Evolutionary conservation across 202 grass and related monocot genomes (phyloP).

Genomic region (Hordeum pubiflorum): DNA sequence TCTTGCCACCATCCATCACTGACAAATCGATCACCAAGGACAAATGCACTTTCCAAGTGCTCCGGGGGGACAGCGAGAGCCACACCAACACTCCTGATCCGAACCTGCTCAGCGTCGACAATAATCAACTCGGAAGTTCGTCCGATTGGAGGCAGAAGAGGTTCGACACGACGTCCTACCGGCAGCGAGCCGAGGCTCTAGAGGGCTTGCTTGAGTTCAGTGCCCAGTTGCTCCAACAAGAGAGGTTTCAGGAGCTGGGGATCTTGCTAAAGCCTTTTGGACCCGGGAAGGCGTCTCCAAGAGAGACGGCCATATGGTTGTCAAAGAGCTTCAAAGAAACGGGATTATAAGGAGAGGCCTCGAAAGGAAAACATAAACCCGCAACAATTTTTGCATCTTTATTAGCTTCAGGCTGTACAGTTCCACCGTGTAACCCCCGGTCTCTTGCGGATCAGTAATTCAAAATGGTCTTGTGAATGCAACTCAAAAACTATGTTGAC

Average conservation of each 20-base stretch:
- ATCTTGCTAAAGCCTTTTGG: slow-evolving; percentile 83
- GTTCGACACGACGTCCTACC: slow-evolving; percentile 66
- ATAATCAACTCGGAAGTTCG: slow-evolving; percentile 36
- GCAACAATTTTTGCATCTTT: slow-evolving; percentile 2
- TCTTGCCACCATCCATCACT: slow-evolving; percentile 7
- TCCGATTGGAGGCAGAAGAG: slow-evolving; percentile 59
- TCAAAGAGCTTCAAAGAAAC: slow-evolving; percentile 81
- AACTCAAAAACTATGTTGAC: neutral
- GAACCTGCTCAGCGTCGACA: slow-evolving; percentile 27
- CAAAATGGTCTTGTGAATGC: neutral
- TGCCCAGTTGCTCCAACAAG: slow-evolving; percentile 75
- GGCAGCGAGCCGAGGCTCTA: slow-evolving; percentile 78
- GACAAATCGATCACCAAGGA: slow-evolving; percentile 87
- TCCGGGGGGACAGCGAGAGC: slow-evolving; percentile 24
- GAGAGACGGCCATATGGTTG: slow-evolving; percentile 94
- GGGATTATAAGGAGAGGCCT: slow-evolving; percentile 24
- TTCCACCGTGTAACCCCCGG: neutral
- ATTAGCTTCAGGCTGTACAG: slow-evolving; percentile 38
- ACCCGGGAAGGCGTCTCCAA: slow-evolving; percentile 79
- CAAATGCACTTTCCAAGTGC: slow-evolving; percentile 82
- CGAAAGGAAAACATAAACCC: neutral
- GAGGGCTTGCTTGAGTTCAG: slow-evolving; percentile 96
- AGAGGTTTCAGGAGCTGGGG: slow-evolving; percentile 74
- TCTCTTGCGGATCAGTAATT: neutral
- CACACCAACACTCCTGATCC: slow-evolving; percentile 7